phyloP scores from a whole-genome alignment of 83 land plant species.

The Picea abies region DNA sequence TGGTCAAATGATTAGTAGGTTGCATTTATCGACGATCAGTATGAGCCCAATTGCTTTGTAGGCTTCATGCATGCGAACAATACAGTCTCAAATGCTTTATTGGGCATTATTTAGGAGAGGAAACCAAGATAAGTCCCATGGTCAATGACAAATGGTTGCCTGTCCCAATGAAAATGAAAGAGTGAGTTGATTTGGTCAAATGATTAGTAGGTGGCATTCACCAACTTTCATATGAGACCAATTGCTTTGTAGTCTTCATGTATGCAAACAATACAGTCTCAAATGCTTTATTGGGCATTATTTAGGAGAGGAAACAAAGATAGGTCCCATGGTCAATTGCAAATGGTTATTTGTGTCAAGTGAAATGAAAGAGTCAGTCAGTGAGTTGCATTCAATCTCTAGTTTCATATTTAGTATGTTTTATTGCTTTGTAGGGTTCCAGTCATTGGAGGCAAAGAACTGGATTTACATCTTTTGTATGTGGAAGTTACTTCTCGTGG shows the following conservation, averaged over 20 bases:
- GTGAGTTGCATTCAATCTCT: neutral
- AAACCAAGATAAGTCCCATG: no score
- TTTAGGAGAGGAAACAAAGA: no score
- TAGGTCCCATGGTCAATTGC: no score
- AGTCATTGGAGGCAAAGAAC: constrained; percentile 48
- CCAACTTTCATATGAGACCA: no score
- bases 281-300: no score
- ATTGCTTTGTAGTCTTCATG: neutral
- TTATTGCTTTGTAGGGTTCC: constrained; percentile 42
- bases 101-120: no score
- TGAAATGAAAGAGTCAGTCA: neutral
- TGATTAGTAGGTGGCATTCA: no score
- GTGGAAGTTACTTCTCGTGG: constrained; percentile 62
- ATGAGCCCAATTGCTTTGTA: neutral
- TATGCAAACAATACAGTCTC: neutral
- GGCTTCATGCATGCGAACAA: neutral
- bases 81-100: neutral
- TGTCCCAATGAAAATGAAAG: neutral
- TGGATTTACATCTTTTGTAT: constrained; percentile 57
- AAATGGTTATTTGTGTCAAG: neutral
- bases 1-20: neutral
- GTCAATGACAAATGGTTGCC: no score
- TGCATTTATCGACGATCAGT: neutral
- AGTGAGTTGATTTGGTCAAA: neutral
- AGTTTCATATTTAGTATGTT: neutral